Evolutionary conservation across 768 basidiomycete genomes (phyloP).

Genomic region (Leccinellum albellum): DNA sequence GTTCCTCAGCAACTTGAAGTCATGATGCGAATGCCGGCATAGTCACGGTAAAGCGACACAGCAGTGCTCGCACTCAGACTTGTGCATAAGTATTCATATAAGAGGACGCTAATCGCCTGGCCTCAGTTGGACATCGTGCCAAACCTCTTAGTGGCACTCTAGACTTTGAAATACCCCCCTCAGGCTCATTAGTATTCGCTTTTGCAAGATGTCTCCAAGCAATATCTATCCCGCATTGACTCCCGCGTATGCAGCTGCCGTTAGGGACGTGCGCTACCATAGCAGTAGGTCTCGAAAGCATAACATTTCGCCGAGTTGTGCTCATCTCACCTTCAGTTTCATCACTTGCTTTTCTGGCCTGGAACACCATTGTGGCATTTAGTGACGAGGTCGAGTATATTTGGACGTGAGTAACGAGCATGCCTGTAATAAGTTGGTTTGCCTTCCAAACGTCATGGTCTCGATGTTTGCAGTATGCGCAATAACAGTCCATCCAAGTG

Average conservation of each 20-base stretch:
- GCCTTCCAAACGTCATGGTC: neutral
- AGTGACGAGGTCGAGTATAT: conserved; percentile 19
- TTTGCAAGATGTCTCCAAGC: neutral
- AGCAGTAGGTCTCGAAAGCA: neutral
- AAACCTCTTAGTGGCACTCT: too few species aligned
- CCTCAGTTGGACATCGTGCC: too few species aligned
- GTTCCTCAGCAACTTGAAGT: too few species aligned
- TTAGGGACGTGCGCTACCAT: too few species aligned
- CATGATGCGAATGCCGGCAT: too few species aligned
- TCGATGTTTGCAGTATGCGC: conserved; percentile 20
- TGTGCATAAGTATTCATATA: too few species aligned
- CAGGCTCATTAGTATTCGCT: too few species aligned
- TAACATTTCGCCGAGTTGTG: neutral
- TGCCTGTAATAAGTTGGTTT: neutral
- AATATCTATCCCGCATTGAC: neutral
- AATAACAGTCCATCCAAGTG: conserved; percentile 25
- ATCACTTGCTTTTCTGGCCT: conserved; percentile 12
- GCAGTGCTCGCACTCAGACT: too few species aligned
- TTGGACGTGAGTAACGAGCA: conserved; percentile 7
- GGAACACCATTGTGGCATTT: conserved; percentile 12
- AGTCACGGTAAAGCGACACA: too few species aligned
- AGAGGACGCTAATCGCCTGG: too few species aligned
- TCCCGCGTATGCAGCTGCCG: too few species aligned
- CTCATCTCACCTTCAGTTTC: conserved; percentile 7
- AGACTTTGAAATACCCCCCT: too few species aligned